Base-by-base conservation (phyloP, 2,329 filamentous ascomycete genomes). In the Sarocladium strictum region DNA sequence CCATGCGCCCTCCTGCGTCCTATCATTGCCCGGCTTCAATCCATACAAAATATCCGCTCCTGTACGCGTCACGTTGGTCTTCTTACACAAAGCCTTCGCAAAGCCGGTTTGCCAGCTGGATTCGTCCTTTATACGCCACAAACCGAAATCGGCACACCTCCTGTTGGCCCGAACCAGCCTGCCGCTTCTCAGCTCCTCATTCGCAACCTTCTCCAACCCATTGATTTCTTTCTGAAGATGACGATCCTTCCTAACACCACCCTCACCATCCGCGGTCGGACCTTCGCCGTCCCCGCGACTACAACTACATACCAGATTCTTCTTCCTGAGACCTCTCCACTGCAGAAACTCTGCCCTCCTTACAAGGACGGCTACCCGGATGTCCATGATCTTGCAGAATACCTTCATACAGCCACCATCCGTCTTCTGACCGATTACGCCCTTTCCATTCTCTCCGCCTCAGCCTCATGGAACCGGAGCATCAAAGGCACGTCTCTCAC, bases 1-100 rank as follows among this genome's bases (percentile, higher is more conserved):
- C 68, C 75, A 2, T 77, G 80, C 60, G 68, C 70, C 15, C 73
- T 84, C 27, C 67, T 84, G 14, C 73, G 77, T 1, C 76, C 78
- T 26, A 66, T 84, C 49, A 71, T 84, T 49, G 72, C 76, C 3
- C 73, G 76, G 54, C 66, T 76, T 21, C 69, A 72, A 53, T 76
- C 76, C 62, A 68, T 74, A 54, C 65, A 67, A 41, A 71, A 71
- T 43, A 64, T 77, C 33, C 61, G 65, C 23, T 61, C 67, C 10
- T 71, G 75, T 51, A 69, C 70, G 1, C 56, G 60, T 2, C 75
- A 76, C 61, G 62, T 81, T 6, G 72, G 75, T 10, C 65, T 67
- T 12, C 63, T 83, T 14, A 68, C 73, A 5, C 62, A 63, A 21
- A 65, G 73, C 3, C 69, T 84, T 24, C 72, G 71, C n/a, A 65